A percentile compares a stretch with the other conserved stretches of the same genome.
Conservation (phyloP, 257 asterid species). For the Lycium ferocissimum region DNA sequence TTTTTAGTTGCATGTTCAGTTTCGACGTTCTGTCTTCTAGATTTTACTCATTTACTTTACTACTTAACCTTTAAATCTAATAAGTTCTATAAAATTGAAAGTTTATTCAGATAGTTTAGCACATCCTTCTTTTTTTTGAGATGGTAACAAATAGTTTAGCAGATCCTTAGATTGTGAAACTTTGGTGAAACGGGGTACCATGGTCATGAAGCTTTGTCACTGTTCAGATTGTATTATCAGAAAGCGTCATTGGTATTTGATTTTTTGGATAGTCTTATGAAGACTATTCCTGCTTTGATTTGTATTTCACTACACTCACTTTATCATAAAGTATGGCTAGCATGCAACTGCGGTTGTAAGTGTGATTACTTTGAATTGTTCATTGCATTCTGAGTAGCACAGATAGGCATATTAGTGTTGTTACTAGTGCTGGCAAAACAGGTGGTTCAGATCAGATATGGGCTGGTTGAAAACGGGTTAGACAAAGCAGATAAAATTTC, state of each 20-base stretch:
- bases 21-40: background rate
- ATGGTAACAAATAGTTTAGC: background rate
- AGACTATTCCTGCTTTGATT: background rate
- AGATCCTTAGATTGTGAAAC: background rate
- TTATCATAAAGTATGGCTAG: background rate
- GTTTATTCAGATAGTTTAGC: no score
- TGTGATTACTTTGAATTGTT: background rate
- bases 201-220: conserved; percentile 8
- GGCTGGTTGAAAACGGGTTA: no score
- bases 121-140: no score
- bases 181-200: background rate
- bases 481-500: no score
- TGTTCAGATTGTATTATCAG: conserved; percentile 3
- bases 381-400: background rate
- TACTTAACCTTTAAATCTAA: conserved; percentile 2
- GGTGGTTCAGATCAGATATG: no score
- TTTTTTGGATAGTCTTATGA: background rate
- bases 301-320: background rate
- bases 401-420: background rate
- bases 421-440: background rate
- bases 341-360: conserved; percentile 1
- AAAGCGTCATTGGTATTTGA: conserved; percentile 3
- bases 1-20: conserved; percentile 9
- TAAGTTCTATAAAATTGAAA: background rate
- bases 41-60: background rate